Conservation (phyloP, 345 rosid species). For the Citrus maxima region DNA sequence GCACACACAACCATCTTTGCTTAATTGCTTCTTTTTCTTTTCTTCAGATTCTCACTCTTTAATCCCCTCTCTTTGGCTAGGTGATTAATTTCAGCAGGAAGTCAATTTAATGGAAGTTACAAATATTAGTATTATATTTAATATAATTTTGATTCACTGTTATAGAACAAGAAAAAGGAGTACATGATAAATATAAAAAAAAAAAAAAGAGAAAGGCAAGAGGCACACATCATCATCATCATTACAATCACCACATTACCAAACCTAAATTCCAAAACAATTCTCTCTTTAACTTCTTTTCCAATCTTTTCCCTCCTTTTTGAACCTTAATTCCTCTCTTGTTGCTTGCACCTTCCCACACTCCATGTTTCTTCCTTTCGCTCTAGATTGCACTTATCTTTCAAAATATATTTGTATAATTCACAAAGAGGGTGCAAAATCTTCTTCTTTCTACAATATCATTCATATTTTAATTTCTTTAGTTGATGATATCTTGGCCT, state of each 20-base stretch:
- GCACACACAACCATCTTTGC: neutral
- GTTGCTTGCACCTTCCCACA: slow-evolving; percentile 19
- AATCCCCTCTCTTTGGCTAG: neutral
- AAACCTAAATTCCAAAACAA: slow-evolving; percentile 27
- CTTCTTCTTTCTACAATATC: slow-evolving; percentile 10
- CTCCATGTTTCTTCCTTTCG: slow-evolving; percentile 13
- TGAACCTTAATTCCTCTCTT: slow-evolving; percentile 1
- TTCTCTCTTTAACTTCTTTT: slow-evolving; percentile 25
- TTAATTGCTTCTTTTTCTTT: neutral
- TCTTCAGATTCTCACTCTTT: neutral
- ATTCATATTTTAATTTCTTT: neutral
- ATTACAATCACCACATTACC: slow-evolving; percentile 40
- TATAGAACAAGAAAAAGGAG: neutral
- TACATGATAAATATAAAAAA: neutral
- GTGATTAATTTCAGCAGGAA: too few relatives aligned
- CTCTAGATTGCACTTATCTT: slow-evolving; percentile 5
- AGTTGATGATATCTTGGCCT: slow-evolving; percentile 13
- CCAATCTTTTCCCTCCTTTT: slow-evolving; percentile 31
- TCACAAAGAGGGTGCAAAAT: too few relatives aligned
- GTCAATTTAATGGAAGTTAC: too few relatives aligned
- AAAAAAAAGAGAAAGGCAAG: neutral
- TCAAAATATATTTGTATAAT: neutral
- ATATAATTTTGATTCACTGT: neutral
- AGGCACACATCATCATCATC: slow-evolving; percentile 25
- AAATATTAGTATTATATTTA: too few relatives aligned